Conservation (phyloP, 2,329 filamentous ascomycete genomes). For the Fusarium palustre region DNA sequence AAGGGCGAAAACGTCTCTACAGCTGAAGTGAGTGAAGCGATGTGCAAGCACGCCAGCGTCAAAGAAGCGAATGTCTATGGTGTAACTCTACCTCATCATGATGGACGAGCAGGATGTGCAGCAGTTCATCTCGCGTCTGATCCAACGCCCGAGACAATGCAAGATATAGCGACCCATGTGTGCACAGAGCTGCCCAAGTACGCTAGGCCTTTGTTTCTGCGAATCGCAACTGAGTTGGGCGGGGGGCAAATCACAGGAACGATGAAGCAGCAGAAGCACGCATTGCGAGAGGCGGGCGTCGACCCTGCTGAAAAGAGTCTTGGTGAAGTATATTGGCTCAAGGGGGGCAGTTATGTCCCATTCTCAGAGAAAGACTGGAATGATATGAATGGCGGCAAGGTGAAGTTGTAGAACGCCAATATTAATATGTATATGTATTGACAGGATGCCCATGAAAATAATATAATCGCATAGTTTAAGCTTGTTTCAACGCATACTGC, state of each 20-base stretch:
- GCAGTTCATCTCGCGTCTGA: constrained; percentile 69
- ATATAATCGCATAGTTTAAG: neutral
- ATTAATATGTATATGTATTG: neutral
- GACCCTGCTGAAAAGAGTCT: constrained; percentile 66
- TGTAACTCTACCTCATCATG: constrained; percentile 81
- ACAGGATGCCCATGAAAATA: constrained; percentile 3
- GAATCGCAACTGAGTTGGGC: constrained; percentile 68
- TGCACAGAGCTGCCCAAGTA: constrained; percentile 73
- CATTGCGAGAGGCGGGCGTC: constrained; percentile 78
- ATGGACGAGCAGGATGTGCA: constrained; percentile 85
- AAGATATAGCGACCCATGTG: constrained; percentile 71
- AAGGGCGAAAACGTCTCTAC: constrained; percentile 88
- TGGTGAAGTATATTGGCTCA: constrained; percentile 73
- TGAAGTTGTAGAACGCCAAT: constrained; percentile 69
- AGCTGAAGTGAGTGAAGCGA: constrained; percentile 80
- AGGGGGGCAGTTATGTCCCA: constrained; percentile 71
- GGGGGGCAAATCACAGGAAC: constrained; percentile 79
- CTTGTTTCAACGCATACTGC: neutral
- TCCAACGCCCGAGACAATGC: constrained; percentile 60
- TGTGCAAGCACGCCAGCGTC: constrained; percentile 75
- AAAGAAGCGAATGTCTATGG: constrained; percentile 89
- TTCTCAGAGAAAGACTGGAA: constrained; percentile 78
- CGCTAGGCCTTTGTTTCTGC: constrained; percentile 81
- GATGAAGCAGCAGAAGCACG: constrained; percentile 88
- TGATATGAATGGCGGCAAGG: constrained; percentile 71